Evolutionary conservation across 2,329 filamentous ascomycete species (phyloP).

Genomic region (Hysterium pulicare): DNA sequence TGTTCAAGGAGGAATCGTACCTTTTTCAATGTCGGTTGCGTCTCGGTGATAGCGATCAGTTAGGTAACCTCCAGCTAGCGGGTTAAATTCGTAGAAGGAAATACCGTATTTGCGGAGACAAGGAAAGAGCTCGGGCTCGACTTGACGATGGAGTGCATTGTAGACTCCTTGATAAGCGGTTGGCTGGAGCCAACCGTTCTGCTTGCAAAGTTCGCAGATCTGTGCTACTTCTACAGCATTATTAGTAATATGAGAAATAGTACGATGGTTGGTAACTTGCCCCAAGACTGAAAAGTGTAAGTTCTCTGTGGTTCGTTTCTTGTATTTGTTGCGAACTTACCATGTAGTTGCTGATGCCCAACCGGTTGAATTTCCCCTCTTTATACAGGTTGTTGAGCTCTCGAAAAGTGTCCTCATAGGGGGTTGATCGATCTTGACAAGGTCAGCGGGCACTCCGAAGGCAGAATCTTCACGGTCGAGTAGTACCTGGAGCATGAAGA

Average conservation of each 20-base stretch:
- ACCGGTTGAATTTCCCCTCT: constrained; percentile 50
- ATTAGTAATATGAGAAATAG: no score
- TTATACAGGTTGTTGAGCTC: constrained; percentile 2
- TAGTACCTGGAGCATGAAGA: constrained; percentile 68
- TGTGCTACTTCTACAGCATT: constrained; percentile 84
- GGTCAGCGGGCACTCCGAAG: no score
- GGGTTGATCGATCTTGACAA: constrained; percentile 32
- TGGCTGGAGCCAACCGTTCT: constrained; percentile 72
- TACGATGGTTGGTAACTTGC: no score
- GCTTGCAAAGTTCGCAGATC: constrained; percentile 69
- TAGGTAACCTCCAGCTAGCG: constrained; percentile 3
- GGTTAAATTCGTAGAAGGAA: constrained; percentile 3
- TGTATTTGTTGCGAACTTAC: no score
- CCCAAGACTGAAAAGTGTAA: no score
- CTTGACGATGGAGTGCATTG: constrained; percentile 58
- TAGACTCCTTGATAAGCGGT: constrained; percentile 83
- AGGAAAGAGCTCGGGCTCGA: constrained; percentile 3
- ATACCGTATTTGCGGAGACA: constrained; percentile 3
- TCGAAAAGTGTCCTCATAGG: constrained; percentile 4
- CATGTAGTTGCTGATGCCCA: constrained; percentile 77
- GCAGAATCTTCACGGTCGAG: no score
- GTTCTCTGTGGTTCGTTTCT: no score
- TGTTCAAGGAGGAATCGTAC: no score
- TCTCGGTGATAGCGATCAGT: no score
- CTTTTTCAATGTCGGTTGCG: not conserved